phyloP scores from a whole-genome alignment of 208 protist species.

The Acanthamoeba royreba region DNA sequence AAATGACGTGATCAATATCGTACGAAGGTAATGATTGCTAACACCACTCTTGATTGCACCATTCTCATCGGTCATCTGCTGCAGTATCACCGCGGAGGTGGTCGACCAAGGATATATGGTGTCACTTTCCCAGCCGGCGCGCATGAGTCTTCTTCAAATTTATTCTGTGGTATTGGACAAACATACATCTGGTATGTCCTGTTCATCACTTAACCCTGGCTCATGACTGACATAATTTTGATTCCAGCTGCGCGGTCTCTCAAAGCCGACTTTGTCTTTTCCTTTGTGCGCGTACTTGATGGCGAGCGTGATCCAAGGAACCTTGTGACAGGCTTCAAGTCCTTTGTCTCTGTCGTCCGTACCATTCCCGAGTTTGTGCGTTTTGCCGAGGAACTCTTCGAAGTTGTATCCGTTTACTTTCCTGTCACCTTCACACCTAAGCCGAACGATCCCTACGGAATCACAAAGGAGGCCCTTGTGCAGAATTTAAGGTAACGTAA shows the following conservation, averaged over 20 bases:
- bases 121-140: background rate
- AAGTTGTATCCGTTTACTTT: slow-evolving; percentile 62
- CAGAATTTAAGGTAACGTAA: background rate
- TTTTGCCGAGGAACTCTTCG: slow-evolving; percentile 63
- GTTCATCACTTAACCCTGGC: background rate
- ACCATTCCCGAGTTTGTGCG: slow-evolving; percentile 51
- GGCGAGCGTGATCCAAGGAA: slow-evolving; percentile 67
- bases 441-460: slow-evolving; percentile 52
- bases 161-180: background rate
- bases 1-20: background rate
- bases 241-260: slow-evolving; percentile 38
- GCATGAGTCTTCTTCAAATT: slow-evolving; percentile 2
- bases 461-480: slow-evolving; percentile 57
- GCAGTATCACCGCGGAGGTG: background rate
- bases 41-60: background rate
- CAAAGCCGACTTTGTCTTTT: slow-evolving; percentile 62
- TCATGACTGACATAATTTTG: background rate
- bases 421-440: slow-evolving; percentile 67
- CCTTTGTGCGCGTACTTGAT: slow-evolving; percentile 62
- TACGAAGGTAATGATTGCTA: background rate
- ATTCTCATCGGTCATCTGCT: background rate
- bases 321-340: slow-evolving; percentile 51
- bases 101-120: slow-evolving; percentile 27
- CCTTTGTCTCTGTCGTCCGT: slow-evolving; percentile 46
- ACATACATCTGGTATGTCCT: background rate